Conservation (phyloP, 805 yeast genomes). For the Yarrowia sp. region DNA sequence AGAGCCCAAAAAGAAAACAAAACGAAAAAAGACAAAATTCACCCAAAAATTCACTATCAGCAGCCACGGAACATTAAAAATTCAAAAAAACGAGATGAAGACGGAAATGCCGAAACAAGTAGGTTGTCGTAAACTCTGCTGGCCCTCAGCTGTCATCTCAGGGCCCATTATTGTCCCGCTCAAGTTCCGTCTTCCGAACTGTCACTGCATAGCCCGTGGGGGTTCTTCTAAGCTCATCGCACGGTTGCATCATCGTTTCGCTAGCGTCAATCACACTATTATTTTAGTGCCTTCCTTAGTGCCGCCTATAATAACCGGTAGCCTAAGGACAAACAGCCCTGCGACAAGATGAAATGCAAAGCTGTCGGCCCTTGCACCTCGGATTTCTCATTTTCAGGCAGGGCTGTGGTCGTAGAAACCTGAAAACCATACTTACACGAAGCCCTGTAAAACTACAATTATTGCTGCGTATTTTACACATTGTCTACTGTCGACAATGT, state of each 20-base stretch:
- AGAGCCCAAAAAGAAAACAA: not conserved
- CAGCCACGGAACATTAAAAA: no score
- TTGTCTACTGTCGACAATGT: no score
- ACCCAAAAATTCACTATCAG: not conserved
- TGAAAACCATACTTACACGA: no score
- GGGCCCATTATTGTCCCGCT: not conserved
- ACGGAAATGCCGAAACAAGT: not conserved
- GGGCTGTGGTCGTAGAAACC: no score
- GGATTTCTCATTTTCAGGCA: no score
- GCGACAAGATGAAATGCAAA: no score
- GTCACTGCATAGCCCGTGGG: not conserved
- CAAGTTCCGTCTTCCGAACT: not conserved
- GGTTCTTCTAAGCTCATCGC: not conserved
- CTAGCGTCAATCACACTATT: not conserved
- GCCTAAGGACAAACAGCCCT: no score
- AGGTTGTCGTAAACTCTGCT: not conserved
- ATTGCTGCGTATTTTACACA: no score
- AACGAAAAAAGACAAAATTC: not conserved
- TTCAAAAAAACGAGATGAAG: not conserved
- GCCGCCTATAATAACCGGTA: no score
- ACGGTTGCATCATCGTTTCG: not conserved
- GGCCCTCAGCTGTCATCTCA: no score
- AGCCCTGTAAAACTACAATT: no score
- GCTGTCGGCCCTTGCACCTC: no score
- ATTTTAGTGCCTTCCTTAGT: not conserved